These are phyloP conservation scores for Gyrodon lividus DNA, from an alignment of 768 basidiomycete genomes.

Conservation along the genomic window DNA sequence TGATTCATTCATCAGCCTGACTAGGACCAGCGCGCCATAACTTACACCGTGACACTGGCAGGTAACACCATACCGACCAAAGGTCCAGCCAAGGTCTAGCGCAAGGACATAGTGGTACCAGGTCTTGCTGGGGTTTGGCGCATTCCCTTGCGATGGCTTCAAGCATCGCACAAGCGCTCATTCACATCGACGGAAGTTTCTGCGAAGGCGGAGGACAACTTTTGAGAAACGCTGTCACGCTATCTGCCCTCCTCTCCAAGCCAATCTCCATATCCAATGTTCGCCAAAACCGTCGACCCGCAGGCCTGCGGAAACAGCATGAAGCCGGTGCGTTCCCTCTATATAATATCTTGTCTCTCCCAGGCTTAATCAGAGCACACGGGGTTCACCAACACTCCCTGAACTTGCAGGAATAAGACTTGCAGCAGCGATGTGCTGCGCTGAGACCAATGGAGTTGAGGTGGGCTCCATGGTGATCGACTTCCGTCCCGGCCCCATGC, in stretches of 20 bases:
- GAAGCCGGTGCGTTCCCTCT: slow-evolving; percentile 47
- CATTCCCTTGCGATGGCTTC: slow-evolving; percentile 8
- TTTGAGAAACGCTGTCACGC: slow-evolving; percentile 62
- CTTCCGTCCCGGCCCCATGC: slow-evolving; percentile 52
- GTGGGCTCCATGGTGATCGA: slow-evolving; percentile 53
- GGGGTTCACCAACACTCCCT: not conserved
- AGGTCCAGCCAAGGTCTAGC: too few species aligned
- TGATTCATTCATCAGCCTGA: too few species aligned
- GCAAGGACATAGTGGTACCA: too few species aligned
- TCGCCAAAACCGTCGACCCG: slow-evolving; percentile 53
- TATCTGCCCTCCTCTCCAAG: slow-evolving; percentile 63
- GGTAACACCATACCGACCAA: too few species aligned
- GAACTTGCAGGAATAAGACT: slow-evolving; percentile 55
- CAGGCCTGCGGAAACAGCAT: slow-evolving; percentile 74
- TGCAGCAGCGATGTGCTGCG: slow-evolving; percentile 58
- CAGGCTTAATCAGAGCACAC: not conserved
- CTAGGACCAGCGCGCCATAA: too few species aligned
- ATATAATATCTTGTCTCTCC: not conserved
- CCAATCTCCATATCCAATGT: slow-evolving; percentile 62
- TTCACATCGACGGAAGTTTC: slow-evolving; percentile 44
- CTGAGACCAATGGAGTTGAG: slow-evolving; percentile 51
- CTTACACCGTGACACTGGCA: too few species aligned
- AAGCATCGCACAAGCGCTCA: slow-evolving; percentile 7
- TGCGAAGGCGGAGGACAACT: slow-evolving; percentile 69
- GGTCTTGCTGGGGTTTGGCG: not conserved